Evolutionary conservation across 2,329 filamentous ascomycete species (phyloP).

Genomic region (Lasiodiplodia hormozganensis): DNA sequence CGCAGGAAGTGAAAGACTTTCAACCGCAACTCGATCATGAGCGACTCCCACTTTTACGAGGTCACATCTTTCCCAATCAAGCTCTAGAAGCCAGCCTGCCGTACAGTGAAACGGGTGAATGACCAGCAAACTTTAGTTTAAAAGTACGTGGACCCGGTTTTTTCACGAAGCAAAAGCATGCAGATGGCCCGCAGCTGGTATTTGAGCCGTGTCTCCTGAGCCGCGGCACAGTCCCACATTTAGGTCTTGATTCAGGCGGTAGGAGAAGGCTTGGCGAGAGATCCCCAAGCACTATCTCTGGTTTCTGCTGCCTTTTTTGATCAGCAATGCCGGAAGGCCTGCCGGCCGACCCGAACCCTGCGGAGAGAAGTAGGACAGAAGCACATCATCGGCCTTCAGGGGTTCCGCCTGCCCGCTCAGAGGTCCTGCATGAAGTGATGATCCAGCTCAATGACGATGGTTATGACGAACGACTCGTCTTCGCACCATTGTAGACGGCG

Average conservation of each 20-base stretch:
- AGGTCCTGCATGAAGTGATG: neutral
- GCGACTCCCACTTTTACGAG: neutral
- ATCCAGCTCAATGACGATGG: neutral
- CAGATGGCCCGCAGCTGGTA: neutral
- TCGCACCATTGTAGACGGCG: conserved; percentile 5
- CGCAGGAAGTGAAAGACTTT: neutral
- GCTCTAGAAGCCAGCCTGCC: neutral
- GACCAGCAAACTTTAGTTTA: neutral
- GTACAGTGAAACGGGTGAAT: neutral
- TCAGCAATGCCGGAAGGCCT: neutral
- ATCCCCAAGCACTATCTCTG: neutral
- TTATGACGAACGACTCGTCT: neutral
- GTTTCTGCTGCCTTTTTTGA: neutral
- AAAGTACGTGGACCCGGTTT: neutral
- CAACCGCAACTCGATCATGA: neutral
- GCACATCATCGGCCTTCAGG: neutral
- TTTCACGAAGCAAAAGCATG: neutral
- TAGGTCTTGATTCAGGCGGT: neutral
- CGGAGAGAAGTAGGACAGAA: neutral
- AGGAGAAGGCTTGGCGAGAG: neutral
- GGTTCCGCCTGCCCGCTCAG: neutral
- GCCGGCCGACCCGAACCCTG: neutral
- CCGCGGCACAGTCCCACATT: neutral
- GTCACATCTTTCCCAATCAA: neutral
- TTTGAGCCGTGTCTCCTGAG: neutral